A percentile compares a stretch with the other conserved stretches of the same genome.
These are phyloP conservation scores for Helicostylum pulchrum DNA, from an alignment of 192 early-diverging fungal species.

Conservation along the genomic window DNA sequence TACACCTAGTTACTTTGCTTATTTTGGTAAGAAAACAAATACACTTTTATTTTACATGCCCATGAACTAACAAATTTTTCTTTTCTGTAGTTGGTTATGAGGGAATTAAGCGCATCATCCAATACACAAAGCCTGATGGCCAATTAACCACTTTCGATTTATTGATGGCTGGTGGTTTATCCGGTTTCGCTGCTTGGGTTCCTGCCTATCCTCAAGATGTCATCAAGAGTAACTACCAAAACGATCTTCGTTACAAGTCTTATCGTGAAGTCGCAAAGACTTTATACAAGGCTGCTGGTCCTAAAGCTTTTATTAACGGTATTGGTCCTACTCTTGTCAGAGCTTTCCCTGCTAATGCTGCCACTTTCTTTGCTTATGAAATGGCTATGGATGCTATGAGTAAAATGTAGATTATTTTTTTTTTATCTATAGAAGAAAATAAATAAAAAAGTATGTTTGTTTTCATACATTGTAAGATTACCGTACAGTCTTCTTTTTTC, in stretches of 20 bases:
- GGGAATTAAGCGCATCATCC: constrained; percentile 66
- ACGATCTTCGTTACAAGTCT: constrained; percentile 46
- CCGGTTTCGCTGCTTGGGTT: constrained; percentile 93
- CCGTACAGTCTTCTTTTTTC: no score
- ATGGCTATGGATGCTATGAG: constrained; percentile 51
- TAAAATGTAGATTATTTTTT: neutral
- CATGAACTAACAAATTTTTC: neutral
- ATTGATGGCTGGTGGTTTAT: constrained; percentile 89
- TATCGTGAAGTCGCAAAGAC: constrained; percentile 34
- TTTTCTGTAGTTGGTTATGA: constrained; percentile 71
- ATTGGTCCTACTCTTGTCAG: constrained; percentile 79
- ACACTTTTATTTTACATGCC: neutral
- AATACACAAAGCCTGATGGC: constrained; percentile 49
- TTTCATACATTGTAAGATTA: neutral
- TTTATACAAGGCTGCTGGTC: constrained; percentile 51
- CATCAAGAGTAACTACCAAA: constrained; percentile 78
- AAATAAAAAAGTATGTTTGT: neutral
- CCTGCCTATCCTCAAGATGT: constrained; percentile 80
- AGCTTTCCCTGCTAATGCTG: constrained; percentile 82
- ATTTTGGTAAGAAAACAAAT: constrained; percentile 65
- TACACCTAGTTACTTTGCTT: constrained; percentile 87
- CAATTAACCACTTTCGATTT: constrained; percentile 72
- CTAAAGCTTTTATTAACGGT: constrained; percentile 75
- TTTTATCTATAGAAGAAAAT: neutral
- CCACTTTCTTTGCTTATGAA: constrained; percentile 76